Evolutionary conservation across 75 land plant genomes (phyloP).

Genomic region (Azolla pinnata): DNA sequence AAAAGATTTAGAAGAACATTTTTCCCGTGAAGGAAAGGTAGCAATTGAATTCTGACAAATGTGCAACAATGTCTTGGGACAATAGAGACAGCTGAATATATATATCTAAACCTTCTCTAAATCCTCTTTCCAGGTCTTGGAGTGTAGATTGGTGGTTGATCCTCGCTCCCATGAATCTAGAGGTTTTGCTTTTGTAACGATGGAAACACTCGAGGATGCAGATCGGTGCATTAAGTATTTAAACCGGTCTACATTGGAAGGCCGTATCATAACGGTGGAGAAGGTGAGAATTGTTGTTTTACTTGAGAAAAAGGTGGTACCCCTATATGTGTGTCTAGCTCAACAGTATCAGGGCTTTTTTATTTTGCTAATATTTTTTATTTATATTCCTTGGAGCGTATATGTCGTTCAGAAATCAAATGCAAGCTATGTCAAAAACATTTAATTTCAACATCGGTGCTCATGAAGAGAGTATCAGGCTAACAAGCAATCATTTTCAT

Average conservation of each 20-base stretch:
- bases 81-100: no score
- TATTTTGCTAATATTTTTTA: neutral
- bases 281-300: conserved; percentile 39
- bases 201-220: conserved; percentile 72
- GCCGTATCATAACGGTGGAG: conserved; percentile 79
- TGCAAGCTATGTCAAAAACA: conserved; percentile 8
- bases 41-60: neutral
- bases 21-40: conserved; percentile 61
- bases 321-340: no score
- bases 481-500: no score
- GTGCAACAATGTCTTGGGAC: no score
- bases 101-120: neutral
- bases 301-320: no score
- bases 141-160: conserved; percentile 67
- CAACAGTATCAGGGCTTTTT: neutral
- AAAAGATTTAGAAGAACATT: conserved; percentile 67
- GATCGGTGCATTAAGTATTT: conserved; percentile 76
- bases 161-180: conserved; percentile 78
- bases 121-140: conserved; percentile 41
- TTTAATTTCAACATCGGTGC: conserved; percentile 18
- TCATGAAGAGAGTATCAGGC: neutral
- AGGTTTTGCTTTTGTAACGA: conserved; percentile 89
- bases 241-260: conserved; percentile 78
- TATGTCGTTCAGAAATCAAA: conserved; percentile 6
- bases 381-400: conserved; percentile 4